Conservation (phyloP, 2,329 filamentous ascomycete species). For the Diplodia corticola region DNA sequence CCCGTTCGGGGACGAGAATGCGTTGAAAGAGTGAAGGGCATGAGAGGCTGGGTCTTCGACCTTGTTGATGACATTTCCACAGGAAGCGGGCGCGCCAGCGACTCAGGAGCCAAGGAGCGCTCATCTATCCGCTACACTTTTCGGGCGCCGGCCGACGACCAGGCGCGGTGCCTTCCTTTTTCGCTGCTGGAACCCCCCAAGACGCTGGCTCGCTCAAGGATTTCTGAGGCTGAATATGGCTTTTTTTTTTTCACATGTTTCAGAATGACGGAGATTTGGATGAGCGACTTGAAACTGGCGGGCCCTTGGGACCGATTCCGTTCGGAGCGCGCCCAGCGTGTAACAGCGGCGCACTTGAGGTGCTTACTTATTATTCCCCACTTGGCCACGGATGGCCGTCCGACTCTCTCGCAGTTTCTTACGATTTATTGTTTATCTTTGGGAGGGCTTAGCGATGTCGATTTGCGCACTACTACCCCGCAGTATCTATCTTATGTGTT, state of each 20-base stretch:
- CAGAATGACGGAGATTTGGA: constrained; percentile 14
- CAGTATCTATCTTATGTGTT: background rate
- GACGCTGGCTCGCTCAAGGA: constrained; percentile 22
- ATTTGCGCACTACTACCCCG: constrained; percentile 12
- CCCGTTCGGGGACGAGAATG: constrained; percentile 31
- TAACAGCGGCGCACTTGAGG: constrained; percentile 6
- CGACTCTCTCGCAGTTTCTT: constrained; percentile 11
- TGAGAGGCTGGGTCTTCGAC: background rate
- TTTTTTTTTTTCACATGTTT: constrained; percentile 15
- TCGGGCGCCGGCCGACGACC: background rate
- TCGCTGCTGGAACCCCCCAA: constrained; percentile 21
- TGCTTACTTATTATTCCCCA: background rate
- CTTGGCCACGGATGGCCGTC: constrained; percentile 5
- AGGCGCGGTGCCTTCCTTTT: background rate
- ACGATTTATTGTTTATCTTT: constrained; percentile 11
- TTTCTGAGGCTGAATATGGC: constrained; percentile 13
- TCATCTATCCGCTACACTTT: constrained; percentile 7
- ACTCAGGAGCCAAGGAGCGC: constrained; percentile 4
- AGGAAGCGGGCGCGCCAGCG: background rate
- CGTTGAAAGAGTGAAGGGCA: constrained; percentile 15
- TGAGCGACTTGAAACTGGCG: constrained; percentile 12
- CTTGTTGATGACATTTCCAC: constrained; percentile 4
- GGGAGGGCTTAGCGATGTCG: constrained; percentile 11
- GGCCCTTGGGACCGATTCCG: background rate
- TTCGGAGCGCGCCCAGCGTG: constrained; percentile 1